Evolutionary conservation across 1,139 yeast species (phyloP).

Genomic region (Saccharomyces hybrid): DNA sequence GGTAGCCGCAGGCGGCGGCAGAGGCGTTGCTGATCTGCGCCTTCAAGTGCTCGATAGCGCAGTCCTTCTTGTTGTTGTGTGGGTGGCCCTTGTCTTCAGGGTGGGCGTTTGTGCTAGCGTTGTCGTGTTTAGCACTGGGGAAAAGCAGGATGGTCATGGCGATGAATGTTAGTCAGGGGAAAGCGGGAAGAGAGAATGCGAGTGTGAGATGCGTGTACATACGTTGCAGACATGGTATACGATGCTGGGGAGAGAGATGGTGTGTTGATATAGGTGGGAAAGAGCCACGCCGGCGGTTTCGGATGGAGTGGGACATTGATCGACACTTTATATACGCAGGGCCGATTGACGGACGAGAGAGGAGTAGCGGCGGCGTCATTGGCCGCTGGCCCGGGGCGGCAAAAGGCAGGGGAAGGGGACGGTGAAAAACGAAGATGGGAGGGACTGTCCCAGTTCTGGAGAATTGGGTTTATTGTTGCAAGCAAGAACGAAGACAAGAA

Average conservation of each 20-base stretch:
- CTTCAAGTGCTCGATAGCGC: not conserved
- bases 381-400: slow-evolving; percentile 1
- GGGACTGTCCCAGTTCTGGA: no score
- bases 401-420: not conserved
- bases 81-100: not conserved
- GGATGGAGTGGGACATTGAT: not conserved
- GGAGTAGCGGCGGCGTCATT: slow-evolving; percentile 1
- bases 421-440: not conserved
- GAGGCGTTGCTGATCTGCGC: not conserved
- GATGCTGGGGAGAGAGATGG: not conserved
- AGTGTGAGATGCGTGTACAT: not conserved
- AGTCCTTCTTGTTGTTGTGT: slow-evolving; percentile 2
- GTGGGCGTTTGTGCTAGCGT: not conserved
- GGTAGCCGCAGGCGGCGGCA: slow-evolving; percentile 2
- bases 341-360: not conserved
- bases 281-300: not conserved
- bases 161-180: no score
- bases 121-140: slow-evolving; percentile 1
- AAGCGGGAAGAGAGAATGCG: no score
- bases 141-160: not conserved
- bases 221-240: not conserved
- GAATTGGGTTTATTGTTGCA: no score
- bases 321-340: slow-evolving; percentile 1
- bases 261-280: not conserved
- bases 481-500: no score